Evolutionary conservation across 768 basidiomycete species (phyloP), one percentile per base, ranked within the genome.

Genomic region (Lentinus brumalis): DNA sequence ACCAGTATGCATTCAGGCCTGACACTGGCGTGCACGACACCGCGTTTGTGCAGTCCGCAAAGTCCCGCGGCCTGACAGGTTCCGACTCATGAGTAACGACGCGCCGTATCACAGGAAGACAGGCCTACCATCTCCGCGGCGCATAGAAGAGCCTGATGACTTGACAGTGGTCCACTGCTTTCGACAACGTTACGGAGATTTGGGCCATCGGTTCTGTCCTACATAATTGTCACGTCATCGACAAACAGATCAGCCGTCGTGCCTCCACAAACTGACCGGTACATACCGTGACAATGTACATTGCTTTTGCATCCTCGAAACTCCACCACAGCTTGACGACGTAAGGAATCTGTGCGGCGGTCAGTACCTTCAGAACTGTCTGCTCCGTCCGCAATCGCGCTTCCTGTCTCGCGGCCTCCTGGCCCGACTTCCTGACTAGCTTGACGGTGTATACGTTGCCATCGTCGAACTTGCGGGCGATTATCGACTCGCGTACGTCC

Each of bases 101-200:
- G 44, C 21, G 26, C 4, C n/a, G 30, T 29, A 44, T 7, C 12
- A 16, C 1, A 31, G 44, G 29, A n/a, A 10, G 16, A 26, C n/a
- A 31, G 7, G 66, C 79, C 61, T 53, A 85, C 84, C 35, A 85
- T 68, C 69, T 86, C 83, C 35, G 78, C 75, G 5, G 80, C 79
- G 62, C 80, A 82, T 50, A 81, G 76, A 16, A 72, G 67, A 1
- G 77, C 76, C 14, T 76, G 73, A 5, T 76, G 69, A 5, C 75
- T 67, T 9, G 67, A 64, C 8, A 84, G 58, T 1, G 73, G 63
- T 0, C 78, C 81, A 47, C 75, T 38, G 2, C 38, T 40, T 29
- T 54, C 50, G 14, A 66, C 52, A 1, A 44, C 49, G 16, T 12
- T 57, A 29, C 29, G 53, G 16, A 65, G 35, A 18, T 21, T 57